These are phyloP conservation scores for Penicillium sp. DNA, from an alignment of 2,329 filamentous ascomycete genomes.

Conservation along the genomic window DNA sequence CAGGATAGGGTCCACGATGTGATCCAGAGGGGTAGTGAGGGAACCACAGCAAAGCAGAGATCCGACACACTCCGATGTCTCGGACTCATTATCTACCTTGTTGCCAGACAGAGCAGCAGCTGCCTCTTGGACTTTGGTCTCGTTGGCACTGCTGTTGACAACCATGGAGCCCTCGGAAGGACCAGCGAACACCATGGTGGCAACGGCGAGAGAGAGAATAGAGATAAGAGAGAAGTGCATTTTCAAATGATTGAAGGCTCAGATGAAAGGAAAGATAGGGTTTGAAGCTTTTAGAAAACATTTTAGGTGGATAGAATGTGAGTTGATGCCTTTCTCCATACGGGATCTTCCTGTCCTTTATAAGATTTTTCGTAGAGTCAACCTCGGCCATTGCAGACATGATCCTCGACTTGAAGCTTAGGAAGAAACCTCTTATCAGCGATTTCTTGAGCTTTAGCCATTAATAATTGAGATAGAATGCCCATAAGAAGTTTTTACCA, in stretches of 20 bases:
- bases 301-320: not conserved
- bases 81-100: slow-evolving; percentile 11
- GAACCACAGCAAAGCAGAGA: slow-evolving; percentile 31
- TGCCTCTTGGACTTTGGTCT: slow-evolving; percentile 14
- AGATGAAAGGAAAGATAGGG: not conserved
- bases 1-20: slow-evolving; percentile 29
- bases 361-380: slow-evolving; percentile 5
- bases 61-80: slow-evolving; percentile 21
- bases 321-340: not conserved
- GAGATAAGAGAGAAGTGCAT: slow-evolving; percentile 35
- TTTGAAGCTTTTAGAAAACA: not conserved
- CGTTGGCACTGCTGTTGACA: slow-evolving; percentile 13
- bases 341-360: slow-evolving; percentile 4
- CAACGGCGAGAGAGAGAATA: slow-evolving; percentile 30
- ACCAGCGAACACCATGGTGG: slow-evolving; percentile 32
- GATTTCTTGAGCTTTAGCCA: not conserved
- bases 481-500: not conserved
- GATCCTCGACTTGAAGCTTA: not conserved
- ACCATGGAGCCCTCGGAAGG: slow-evolving; percentile 15
- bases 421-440: not conserved
- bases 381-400: not conserved
- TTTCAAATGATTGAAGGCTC: slow-evolving; percentile 11
- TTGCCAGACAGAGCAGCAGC: slow-evolving; percentile 12
- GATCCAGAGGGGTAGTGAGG: slow-evolving; percentile 32
- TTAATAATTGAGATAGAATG: not conserved